Evolutionary conservation across 1,284 basidiomycete species (phyloP).

Genomic region (Cystobasidium sp.): DNA sequence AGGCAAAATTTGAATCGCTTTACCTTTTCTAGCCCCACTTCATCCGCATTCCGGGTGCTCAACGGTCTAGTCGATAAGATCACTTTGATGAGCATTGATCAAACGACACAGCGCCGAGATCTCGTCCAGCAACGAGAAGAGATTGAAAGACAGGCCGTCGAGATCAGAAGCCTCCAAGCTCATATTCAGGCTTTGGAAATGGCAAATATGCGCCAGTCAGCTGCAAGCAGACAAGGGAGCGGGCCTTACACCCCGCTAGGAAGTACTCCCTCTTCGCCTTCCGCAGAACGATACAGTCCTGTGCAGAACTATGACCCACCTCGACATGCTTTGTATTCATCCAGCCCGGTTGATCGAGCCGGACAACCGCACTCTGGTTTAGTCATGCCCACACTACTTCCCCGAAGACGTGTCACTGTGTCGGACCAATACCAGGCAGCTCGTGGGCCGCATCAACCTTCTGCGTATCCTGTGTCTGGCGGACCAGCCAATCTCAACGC

Average conservation of each 20-base stretch:
- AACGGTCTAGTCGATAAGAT: slow-evolving; percentile 21
- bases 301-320: neutral
- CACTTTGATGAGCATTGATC: slow-evolving; percentile 11
- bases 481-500: neutral
- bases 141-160: slow-evolving; percentile 17
- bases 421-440: neutral
- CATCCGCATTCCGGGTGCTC: neutral
- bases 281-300: neutral
- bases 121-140: slow-evolving; percentile 18
- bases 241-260: neutral
- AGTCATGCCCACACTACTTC: neutral
- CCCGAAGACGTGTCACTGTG: neutral
- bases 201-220: no score
- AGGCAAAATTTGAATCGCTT: neutral
- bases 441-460: neutral
- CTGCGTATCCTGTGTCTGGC: neutral
- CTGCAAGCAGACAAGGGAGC: neutral
- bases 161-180: slow-evolving; percentile 16
- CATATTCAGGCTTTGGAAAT: neutral
- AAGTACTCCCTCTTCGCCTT: neutral
- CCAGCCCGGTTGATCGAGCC: neutral
- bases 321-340: neutral
- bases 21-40: neutral
- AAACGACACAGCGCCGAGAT: slow-evolving; percentile 10
- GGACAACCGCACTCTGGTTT: neutral